Percentiles rank a stretch among this genome's conserved stretches.
Evolutionary conservation across 2,329 filamentous ascomycete genomes (phyloP).

Genomic region (Aspergillus sp.): DNA sequence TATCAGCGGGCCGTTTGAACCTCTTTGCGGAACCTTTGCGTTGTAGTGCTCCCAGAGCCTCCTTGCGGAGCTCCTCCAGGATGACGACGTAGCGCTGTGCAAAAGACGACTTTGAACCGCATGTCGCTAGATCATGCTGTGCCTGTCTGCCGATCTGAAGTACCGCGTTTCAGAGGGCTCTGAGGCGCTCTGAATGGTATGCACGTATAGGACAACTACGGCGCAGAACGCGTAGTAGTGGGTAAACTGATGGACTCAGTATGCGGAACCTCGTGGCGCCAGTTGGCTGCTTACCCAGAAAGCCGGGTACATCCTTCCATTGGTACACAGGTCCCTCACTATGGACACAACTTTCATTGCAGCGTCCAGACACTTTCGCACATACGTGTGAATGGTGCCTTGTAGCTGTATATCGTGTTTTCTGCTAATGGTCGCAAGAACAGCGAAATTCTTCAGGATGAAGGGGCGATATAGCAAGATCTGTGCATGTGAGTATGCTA

Average conservation of each 20-base stretch:
- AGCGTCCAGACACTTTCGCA: constrained; percentile 36
- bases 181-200: constrained; percentile 38
- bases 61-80: constrained; percentile 34
- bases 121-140: constrained; percentile 38
- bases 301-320: constrained; percentile 36
- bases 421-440: constrained; percentile 6
- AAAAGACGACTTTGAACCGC: constrained; percentile 39
- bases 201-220: constrained; percentile 46
- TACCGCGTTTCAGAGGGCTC: constrained; percentile 13
- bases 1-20: background rate
- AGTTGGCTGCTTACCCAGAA: constrained; percentile 40
- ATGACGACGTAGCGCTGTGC: constrained; percentile 44
- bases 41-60: constrained; percentile 17
- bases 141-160: constrained; percentile 41
- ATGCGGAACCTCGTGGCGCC: constrained; percentile 19
- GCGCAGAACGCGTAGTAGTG: constrained; percentile 48
- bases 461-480: constrained; percentile 34
- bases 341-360: constrained; percentile 40
- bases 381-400: constrained; percentile 16
- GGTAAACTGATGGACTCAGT: constrained; percentile 14
- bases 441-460: constrained; percentile 25
- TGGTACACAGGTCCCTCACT: constrained; percentile 39
- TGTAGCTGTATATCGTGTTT: constrained; percentile 14
- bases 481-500: constrained; percentile 34
- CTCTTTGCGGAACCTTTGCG: background rate